These are phyloP conservation scores for Pterocarpus santalinus DNA, from an alignment of 306 rosid species.

Conservation along the genomic window DNA sequence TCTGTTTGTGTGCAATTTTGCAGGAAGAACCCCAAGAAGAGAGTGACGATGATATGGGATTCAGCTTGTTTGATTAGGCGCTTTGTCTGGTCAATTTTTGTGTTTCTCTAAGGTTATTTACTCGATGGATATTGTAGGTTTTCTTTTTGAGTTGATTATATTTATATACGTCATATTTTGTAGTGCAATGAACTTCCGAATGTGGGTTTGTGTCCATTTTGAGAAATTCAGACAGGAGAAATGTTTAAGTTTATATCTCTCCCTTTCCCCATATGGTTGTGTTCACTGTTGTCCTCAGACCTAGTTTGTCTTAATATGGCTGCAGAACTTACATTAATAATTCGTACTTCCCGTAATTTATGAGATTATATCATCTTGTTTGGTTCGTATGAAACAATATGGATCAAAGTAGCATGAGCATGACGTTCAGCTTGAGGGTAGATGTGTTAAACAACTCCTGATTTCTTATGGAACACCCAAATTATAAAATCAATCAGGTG, in stretches of 20 bases:
- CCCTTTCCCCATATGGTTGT: not conserved
- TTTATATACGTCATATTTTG: conserved; percentile 38
- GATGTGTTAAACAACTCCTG: not conserved
- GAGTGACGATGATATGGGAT: conserved; percentile 83
- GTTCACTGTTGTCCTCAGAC: not conserved
- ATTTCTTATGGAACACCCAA: not conserved
- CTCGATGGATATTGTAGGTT: conserved; percentile 35
- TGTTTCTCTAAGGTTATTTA: conserved; percentile 3
- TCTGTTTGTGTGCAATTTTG: conserved; percentile 19
- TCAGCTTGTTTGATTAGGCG: conserved; percentile 72
- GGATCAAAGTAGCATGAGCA: not conserved
- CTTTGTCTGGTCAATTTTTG: conserved; percentile 38
- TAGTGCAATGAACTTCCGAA: conserved; percentile 25
- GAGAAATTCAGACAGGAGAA: not conserved
- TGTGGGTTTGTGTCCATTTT: conserved; percentile 10
- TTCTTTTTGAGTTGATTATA: conserved; percentile 25
- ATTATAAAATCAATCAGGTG: not conserved
- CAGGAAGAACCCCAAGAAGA: conserved; percentile 82
- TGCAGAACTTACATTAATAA: not conserved
- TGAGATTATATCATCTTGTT: not conserved
- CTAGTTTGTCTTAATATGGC: not conserved
- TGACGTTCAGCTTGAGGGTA: not conserved
- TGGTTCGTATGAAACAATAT: not conserved
- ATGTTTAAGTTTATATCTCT: not conserved
- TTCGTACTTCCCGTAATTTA: too few species aligned